These are phyloP conservation scores for Danielia oregonensis DNA, from an alignment of 805 yeast genomes.

Conservation along the genomic window DNA sequence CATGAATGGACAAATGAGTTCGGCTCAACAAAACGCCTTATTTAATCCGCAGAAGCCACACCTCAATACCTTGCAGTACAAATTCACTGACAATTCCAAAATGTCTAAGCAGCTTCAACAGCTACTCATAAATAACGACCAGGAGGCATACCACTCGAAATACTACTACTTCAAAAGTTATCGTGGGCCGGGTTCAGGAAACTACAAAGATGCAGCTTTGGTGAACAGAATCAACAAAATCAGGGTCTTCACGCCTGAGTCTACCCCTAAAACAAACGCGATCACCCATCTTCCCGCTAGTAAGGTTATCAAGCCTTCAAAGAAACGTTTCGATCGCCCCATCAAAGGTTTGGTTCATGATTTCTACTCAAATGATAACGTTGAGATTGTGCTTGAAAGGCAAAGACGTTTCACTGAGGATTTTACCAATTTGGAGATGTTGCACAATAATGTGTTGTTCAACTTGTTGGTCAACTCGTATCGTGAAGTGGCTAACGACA, in stretches of 20 bases:
- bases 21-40: conserved; percentile 18
- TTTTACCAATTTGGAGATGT: conserved; percentile 37
- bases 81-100: conserved; percentile 24
- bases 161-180: conserved; percentile 39
- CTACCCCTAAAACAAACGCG: conserved; percentile 15
- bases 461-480: conserved; percentile 38
- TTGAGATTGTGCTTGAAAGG: conserved; percentile 24
- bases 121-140: conserved; percentile 32
- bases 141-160: conserved; percentile 32
- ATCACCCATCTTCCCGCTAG: conserved; percentile 21
- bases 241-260: conserved; percentile 9
- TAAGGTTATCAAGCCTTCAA: conserved; percentile 15
- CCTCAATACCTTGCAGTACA: conserved; percentile 9
- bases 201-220: conserved; percentile 41
- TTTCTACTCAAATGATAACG: conserved; percentile 26
- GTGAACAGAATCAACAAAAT: conserved; percentile 38
- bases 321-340: conserved; percentile 18
- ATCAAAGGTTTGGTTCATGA: conserved; percentile 39
- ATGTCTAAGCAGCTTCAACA: conserved; percentile 34
- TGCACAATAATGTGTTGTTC: conserved; percentile 41
- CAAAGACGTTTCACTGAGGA: conserved; percentile 35
- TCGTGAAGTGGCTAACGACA: conserved; percentile 35
- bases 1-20: conserved; percentile 23
- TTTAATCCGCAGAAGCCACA: conserved; percentile 10
- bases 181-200: conserved; percentile 45